Percentiles rank a stretch among this genome's conserved stretches.
Evolutionary conservation across 139 green algal genomes (phyloP).

Genomic region (Tetradesmus obliquus): DNA sequence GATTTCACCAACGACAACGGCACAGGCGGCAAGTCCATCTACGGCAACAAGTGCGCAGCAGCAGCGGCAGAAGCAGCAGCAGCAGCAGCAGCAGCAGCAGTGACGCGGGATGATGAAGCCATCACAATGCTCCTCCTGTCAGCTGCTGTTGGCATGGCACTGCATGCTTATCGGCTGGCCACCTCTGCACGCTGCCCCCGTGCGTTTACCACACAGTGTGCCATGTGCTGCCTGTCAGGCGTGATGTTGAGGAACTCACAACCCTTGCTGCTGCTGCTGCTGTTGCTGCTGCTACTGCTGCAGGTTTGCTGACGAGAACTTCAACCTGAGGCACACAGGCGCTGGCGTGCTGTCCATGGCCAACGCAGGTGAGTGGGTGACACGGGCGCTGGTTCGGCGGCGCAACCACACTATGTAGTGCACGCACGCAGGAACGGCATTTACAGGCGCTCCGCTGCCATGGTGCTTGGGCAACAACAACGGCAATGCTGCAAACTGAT

Average conservation of each 20-base stretch:
- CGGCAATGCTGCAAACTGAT: too few relatives aligned
- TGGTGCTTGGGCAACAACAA: too few relatives aligned
- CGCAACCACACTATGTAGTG: too few relatives aligned
- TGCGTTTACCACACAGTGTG: neutral
- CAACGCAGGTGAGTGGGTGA: conserved; percentile 71
- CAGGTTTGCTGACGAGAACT: conserved; percentile 55
- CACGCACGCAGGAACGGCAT: too few relatives aligned
- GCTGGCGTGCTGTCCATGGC: conserved; percentile 84
- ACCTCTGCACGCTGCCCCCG: too few relatives aligned
- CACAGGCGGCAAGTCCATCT: conserved; percentile 77
- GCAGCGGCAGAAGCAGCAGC: neutral
- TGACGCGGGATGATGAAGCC: neutral
- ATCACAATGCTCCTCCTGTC: neutral
- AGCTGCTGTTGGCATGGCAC: neutral
- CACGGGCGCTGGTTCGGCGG: too few relatives aligned
- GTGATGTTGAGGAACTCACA: too few relatives aligned
- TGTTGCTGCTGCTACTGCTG: conserved; percentile 44
- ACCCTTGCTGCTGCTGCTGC: neutral
- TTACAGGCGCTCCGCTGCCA: too few relatives aligned
- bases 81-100: neutral
- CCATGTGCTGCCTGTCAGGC: neutral
- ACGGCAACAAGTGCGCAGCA: conserved; percentile 44
- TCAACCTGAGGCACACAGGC: conserved; percentile 58
- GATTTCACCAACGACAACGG: conserved; percentile 59
- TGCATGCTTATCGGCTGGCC: too few relatives aligned